Evolutionary conservation across 352 stramenopile genomes (phyloP), one percentile per base, ranked within the genome.

Genomic region (Blastocystis hominis): DNA sequence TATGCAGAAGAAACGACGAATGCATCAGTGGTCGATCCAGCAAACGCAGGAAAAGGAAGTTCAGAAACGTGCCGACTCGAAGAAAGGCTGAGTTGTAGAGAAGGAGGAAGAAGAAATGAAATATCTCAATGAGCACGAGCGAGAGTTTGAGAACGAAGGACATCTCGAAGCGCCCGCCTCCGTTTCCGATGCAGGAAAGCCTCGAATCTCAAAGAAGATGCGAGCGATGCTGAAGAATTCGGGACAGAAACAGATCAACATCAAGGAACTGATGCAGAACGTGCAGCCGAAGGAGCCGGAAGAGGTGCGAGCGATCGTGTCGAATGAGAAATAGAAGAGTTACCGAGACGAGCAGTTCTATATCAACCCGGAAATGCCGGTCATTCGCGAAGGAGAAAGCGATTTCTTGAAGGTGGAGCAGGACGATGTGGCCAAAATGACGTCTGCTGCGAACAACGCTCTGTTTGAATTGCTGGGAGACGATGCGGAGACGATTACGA

Each of bases 401-500:
- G 70, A 76, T 6, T 80, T 80, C 70, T 70, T 80, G 40, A 34
- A 34, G 5, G 55, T 80, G 24, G n/a, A 20, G 36, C 70, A 64
- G 47, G 55, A 80, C 40, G 70, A 80, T 20, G 63, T 75, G 42
- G n/a, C 63, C 13, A 42, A 61, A 24, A 20, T 68, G 40, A 68
- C 50, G 40, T n/a, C 50, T 6, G 72, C 55, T 10, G 40, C 72
- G 50, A 80, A 80, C 40, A 30, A 77, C 30, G 66, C 66, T 66
- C 24, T 77, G 42, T 77, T 77, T 38, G 66, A 77, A 30, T 46
- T 86, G 54, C 56, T 86, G n/a, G 66, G 87, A 5, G 46, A 90
- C 40, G 70, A 80, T 84, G 95, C 96, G n/a, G 92, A 96, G 42
- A 94, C 97, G 86, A 93, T 98, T 90, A 96, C 97, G 86, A 97